A percentile compares a stretch with the other conserved stretches of the same genome.
phyloP scores from a whole-genome alignment of 441 rosid species.

The Mallotus repandus region DNA sequence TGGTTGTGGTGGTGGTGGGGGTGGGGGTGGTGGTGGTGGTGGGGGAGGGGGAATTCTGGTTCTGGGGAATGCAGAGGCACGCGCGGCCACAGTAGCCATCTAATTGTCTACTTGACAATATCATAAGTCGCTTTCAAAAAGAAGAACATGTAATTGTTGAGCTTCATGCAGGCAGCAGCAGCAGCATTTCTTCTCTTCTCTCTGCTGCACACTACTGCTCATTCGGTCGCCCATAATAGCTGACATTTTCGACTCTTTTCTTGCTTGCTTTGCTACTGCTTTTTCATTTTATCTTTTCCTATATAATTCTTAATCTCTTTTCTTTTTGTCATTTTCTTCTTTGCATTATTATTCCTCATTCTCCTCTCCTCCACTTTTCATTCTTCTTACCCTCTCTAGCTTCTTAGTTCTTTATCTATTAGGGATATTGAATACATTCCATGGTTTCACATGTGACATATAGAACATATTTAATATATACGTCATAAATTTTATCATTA shows the following conservation, averaged over 20 bases:
- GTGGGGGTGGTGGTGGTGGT: constrained; percentile 1
- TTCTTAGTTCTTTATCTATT: too few relatives aligned
- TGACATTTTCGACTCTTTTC: constrained; percentile 17
- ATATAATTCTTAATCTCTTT: background rate
- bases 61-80: constrained; percentile 24
- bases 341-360: too few relatives aligned
- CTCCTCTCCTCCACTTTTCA: background rate
- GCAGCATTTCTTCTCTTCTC: background rate
- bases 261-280: background rate
- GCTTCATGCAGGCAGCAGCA: background rate
- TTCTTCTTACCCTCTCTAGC: background rate
- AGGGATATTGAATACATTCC: too few relatives aligned
- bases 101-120: constrained; percentile 24
- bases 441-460: too few relatives aligned
- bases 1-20: background rate
- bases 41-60: background rate
- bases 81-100: constrained; percentile 32
- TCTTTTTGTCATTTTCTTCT: constrained; percentile 22
- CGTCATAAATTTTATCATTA: too few relatives aligned
- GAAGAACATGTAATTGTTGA: background rate
- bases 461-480: too few relatives aligned
- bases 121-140: constrained; percentile 35
- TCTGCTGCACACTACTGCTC: background rate
- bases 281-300: background rate
- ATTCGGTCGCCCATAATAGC: constrained; percentile 32